phyloP scores from a whole-genome alignment of 805 yeast species.

The Pichia californica region DNA sequence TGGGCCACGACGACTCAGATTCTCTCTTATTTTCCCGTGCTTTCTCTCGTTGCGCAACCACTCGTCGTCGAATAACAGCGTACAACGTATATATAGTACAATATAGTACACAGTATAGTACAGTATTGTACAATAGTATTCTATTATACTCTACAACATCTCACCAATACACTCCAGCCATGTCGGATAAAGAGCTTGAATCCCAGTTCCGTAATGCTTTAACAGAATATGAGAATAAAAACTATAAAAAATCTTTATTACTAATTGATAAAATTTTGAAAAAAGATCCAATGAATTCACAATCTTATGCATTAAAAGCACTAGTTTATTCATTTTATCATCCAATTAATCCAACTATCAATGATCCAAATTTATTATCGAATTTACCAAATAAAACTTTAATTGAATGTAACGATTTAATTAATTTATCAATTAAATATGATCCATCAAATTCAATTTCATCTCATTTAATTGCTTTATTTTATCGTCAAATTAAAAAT shows the following conservation, averaged over 20 bases:
- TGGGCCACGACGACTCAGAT: too few species aligned
- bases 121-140: too few species aligned
- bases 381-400: constrained; percentile 43
- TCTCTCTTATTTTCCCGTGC: too few species aligned
- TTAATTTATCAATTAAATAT: constrained; percentile 54
- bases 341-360: constrained; percentile 6
- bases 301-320: constrained; percentile 81
- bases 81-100: too few species aligned
- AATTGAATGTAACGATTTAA: constrained; percentile 56
- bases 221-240: constrained; percentile 73
- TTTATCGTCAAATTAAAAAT: constrained; percentile 61
- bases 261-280: constrained; percentile 68
- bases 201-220: constrained; percentile 70
- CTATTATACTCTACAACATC: too few species aligned
- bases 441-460: constrained; percentile 62
- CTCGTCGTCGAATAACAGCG: too few species aligned
- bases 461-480: constrained; percentile 81
- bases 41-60: too few species aligned
- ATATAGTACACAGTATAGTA: too few species aligned
- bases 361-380: constrained; percentile 28
- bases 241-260: constrained; percentile 81
- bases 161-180: too few species aligned
- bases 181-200: too few species aligned
- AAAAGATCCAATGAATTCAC: constrained; percentile 70
- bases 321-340: constrained; percentile 33